A percentile compares a stretch with the other conserved stretches of the same genome.
These are phyloP conservation scores for Microascus cirrosus DNA, from an alignment of 2,329 filamentous ascomycete species.

Conservation along the genomic window DNA sequence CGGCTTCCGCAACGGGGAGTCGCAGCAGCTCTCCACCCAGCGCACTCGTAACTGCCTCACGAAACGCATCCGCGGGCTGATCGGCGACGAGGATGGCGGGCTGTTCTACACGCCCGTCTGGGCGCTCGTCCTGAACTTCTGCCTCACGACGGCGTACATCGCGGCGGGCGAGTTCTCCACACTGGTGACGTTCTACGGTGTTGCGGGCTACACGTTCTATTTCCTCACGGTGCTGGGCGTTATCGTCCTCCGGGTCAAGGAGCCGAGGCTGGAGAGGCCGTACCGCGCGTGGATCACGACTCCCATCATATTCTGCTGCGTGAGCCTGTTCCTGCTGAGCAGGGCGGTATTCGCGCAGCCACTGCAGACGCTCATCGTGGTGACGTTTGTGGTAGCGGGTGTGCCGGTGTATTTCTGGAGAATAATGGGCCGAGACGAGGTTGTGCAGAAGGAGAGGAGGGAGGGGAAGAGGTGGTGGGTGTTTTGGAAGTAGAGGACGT, in stretches of 20 bases:
- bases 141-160: constrained; percentile 67
- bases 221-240: constrained; percentile 90
- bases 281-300: constrained; percentile 97
- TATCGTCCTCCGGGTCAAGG: constrained; percentile 77
- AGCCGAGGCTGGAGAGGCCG: constrained; percentile 78
- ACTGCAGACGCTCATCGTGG: constrained; percentile 76
- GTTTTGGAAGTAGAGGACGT: constrained; percentile 41
- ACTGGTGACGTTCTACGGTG: constrained; percentile 91
- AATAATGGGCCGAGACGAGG: constrained; percentile 53
- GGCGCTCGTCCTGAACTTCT: constrained; percentile 72
- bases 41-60: constrained; percentile 44
- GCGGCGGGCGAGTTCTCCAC: constrained; percentile 83
- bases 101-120: constrained; percentile 93
- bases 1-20: constrained; percentile 44
- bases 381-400: constrained; percentile 73
- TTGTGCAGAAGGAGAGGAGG: constrained; percentile 29
- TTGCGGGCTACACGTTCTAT: constrained; percentile 95
- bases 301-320: constrained; percentile 96
- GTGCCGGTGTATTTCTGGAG: constrained; percentile 85
- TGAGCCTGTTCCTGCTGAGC: constrained; percentile 83
- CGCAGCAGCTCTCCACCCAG: constrained; percentile 26
- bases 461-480: constrained; percentile 37
- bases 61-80: constrained; percentile 46
- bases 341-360: constrained; percentile 86
- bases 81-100: constrained; percentile 67